These are phyloP conservation scores for Arthroderma sp. DNA, from an alignment of 2,329 filamentous ascomycete species.

Conservation along the genomic window DNA sequence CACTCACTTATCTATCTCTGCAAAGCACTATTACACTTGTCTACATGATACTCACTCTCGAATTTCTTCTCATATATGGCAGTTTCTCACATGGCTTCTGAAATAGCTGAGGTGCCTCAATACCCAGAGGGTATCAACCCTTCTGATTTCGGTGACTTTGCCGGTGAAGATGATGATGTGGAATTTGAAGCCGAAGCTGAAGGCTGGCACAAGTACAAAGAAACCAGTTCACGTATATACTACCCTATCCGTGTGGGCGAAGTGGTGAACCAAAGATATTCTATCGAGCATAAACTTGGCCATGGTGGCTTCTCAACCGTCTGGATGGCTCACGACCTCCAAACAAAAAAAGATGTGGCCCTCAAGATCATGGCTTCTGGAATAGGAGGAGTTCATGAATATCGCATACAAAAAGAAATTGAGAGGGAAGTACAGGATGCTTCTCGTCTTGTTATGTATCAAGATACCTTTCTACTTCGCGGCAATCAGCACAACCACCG, in stretches of 20 bases:
- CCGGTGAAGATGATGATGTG: constrained; percentile 5
- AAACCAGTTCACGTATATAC: constrained; percentile 1
- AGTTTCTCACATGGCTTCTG: constrained; percentile 1
- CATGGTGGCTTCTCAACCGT: constrained; percentile 10
- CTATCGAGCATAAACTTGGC: constrained; percentile 9
- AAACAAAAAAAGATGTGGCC: constrained; percentile 6
- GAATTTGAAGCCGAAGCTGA: constrained; percentile 4
- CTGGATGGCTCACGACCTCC: constrained; percentile 10
- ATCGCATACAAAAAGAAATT: constrained; percentile 7
- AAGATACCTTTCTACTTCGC: constrained; percentile 5
- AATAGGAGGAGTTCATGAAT: constrained; percentile 5
- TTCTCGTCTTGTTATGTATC: constrained; percentile 8
- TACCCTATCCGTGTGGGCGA: constrained; percentile 10
- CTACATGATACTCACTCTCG: no score
- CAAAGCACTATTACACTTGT: background rate
- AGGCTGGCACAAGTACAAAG: constrained; percentile 5
- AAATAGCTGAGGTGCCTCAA: constrained; percentile 2
- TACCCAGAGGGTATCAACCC: background rate
- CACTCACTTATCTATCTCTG: background rate
- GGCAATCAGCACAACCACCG: constrained; percentile 3
- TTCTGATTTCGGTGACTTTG: constrained; percentile 7
- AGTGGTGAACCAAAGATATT: constrained; percentile 8
- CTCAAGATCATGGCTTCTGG: constrained; percentile 6
- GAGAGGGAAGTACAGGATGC: constrained; percentile 6
- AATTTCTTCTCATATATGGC: background rate